A percentile compares a stretch with the other conserved stretches of the same genome.
Conservation (phyloP, 2,329 filamentous ascomycete genomes). For the Phialemoniopsis sp. region DNA sequence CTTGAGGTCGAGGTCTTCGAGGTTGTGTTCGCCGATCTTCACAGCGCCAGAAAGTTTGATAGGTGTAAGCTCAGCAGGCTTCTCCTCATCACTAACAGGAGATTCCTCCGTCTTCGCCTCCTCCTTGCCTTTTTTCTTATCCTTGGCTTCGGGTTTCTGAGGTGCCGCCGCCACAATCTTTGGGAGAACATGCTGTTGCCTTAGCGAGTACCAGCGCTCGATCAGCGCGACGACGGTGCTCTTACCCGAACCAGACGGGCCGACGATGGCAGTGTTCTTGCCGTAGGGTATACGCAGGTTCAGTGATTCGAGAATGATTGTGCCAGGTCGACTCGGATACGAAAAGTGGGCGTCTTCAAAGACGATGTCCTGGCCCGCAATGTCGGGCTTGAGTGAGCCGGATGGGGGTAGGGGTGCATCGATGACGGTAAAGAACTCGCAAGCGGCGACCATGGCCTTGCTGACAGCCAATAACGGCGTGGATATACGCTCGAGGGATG, state of each 20-base stretch:
- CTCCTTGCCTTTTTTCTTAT: too few relatives aligned
- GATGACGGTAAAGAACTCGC: conserved; percentile 53
- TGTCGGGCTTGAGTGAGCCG: conserved; percentile 41
- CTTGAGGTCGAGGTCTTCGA: conserved; percentile 50
- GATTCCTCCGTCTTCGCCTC: too few relatives aligned
- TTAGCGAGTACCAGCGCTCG: conserved; percentile 67
- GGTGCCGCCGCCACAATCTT: too few relatives aligned
- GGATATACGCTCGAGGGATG: conserved; percentile 53
- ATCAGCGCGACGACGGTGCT: conserved; percentile 69
- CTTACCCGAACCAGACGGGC: conserved; percentile 69
- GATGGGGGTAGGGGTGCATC: conserved; percentile 35
- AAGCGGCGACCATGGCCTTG: conserved; percentile 54
- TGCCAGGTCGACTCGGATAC: conserved; percentile 63
- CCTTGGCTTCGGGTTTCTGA: too few relatives aligned
- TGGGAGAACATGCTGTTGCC: too few relatives aligned
- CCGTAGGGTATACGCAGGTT: conserved; percentile 56
- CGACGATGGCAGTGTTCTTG: conserved; percentile 70
- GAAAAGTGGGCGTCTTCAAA: conserved; percentile 67
- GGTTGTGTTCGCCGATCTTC: conserved; percentile 29
- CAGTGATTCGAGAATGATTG: conserved; percentile 59
- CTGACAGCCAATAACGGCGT: conserved; percentile 54
- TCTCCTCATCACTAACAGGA: too few relatives aligned
- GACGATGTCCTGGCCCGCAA: conserved; percentile 48
- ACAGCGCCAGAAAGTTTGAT: too few relatives aligned
- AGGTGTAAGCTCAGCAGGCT: too few relatives aligned